Conservation (phyloP, 441 rosid species). For the Erysimum cheiri region DNA sequence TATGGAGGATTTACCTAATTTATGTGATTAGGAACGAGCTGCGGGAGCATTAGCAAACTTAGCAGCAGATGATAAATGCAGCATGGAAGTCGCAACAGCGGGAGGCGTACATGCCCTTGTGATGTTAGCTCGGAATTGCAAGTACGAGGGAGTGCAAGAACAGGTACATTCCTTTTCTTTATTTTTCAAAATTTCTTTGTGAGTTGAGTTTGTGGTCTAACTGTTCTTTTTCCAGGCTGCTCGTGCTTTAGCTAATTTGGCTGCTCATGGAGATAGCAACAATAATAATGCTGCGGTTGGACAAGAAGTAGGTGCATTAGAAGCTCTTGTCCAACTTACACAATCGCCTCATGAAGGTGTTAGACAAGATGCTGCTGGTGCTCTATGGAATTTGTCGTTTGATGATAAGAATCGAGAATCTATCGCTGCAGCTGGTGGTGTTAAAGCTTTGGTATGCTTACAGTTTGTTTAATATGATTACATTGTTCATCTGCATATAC, state of each 20-base stretch:
- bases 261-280: slow-evolving; percentile 99
- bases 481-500: slow-evolving; percentile 18
- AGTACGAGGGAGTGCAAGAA: slow-evolving; percentile 94
- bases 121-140: slow-evolving; percentile 93
- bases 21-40: slow-evolving; percentile 82
- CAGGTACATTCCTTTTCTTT: slow-evolving; percentile 57
- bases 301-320: slow-evolving; percentile 92
- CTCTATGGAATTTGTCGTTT: slow-evolving; percentile 94
- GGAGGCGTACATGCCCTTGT: slow-evolving; percentile 97
- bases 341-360: slow-evolving; percentile 94
- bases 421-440: slow-evolving; percentile 93
- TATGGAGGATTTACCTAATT: slow-evolving; percentile 11
- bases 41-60: slow-evolving; percentile 98
- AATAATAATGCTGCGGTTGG: slow-evolving; percentile 95
- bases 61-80: slow-evolving; percentile 98
- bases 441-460: slow-evolving; percentile 88
- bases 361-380: slow-evolving; percentile 99
- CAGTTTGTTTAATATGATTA: slow-evolving; percentile 1
- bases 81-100: slow-evolving; percentile 86
- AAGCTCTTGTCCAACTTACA: slow-evolving; percentile 92
- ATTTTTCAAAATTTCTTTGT: not conserved
- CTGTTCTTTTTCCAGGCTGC: slow-evolving; percentile 73
- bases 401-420: slow-evolving; percentile 96
- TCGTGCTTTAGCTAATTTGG: slow-evolving; percentile 95
- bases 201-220: slow-evolving; percentile 27